Conservation (phyloP, 495 filamentous ascomycete species). For the Trypethelium eluteriae region DNA sequence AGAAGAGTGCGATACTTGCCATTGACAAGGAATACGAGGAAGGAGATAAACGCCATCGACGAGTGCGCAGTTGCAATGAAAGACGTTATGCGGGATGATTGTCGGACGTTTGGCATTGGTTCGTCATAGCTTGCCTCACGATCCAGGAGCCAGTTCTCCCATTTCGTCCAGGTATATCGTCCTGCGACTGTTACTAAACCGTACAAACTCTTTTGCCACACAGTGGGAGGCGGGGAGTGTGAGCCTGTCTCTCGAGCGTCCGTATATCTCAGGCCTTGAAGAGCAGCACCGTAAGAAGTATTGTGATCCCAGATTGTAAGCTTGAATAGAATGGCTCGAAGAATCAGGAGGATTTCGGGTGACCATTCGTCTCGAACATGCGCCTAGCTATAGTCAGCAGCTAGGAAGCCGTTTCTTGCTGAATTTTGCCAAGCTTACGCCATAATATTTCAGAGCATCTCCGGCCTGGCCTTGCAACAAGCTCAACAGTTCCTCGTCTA, state of each 20-base stretch:
- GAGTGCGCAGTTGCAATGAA: slow-evolving; percentile 64
- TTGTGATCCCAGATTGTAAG: slow-evolving; percentile 94
- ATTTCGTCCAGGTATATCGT: slow-evolving; percentile 79
- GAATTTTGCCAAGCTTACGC: slow-evolving; percentile 40
- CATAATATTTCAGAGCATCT: slow-evolving; percentile 81
- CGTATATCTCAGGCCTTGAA: slow-evolving; percentile 84
- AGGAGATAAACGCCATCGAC: slow-evolving; percentile 70
- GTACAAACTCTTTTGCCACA: slow-evolving; percentile 75
- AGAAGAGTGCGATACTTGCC: slow-evolving; percentile 85
- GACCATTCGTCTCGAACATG: slow-evolving; percentile 72
- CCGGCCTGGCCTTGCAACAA: slow-evolving; percentile 80
- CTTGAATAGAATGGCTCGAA: slow-evolving; percentile 83
- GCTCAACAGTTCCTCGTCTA: slow-evolving; percentile 87
- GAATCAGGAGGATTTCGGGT: slow-evolving; percentile 68
- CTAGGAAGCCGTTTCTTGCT: background rate
- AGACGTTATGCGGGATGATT: slow-evolving; percentile 61
- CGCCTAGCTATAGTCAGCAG: slow-evolving; percentile 33
- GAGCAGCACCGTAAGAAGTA: slow-evolving; percentile 84
- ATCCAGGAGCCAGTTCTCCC: slow-evolving; percentile 77
- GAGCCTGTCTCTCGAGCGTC: slow-evolving; percentile 64
- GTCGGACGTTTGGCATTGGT: slow-evolving; percentile 44
- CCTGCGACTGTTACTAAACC: slow-evolving; percentile 81
- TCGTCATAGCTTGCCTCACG: slow-evolving; percentile 64
- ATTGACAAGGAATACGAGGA: slow-evolving; percentile 81
- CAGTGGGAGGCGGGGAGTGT: slow-evolving; percentile 54